These are phyloP conservation scores for Chrysochromulina tobinii DNA, from an alignment of 78 protist genomes.

Conservation along the genomic window DNA sequence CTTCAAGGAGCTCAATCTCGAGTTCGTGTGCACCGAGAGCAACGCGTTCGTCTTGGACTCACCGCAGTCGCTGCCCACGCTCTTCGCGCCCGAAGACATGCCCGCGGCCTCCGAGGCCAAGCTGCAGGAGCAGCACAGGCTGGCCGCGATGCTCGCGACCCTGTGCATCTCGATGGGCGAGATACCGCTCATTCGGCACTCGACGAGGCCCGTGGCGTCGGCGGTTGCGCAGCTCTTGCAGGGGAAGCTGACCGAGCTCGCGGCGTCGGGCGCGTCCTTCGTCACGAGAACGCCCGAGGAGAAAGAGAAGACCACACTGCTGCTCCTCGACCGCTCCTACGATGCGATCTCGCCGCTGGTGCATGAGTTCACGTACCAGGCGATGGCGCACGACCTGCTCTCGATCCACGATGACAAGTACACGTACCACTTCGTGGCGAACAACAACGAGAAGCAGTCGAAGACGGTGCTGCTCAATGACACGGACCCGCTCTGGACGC, in stretches of 20 bases:
- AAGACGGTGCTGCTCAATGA: conserved; percentile 65
- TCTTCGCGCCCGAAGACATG: conserved; percentile 3
- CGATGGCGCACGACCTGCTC: conserved; percentile 79
- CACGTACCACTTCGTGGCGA: conserved; percentile 45
- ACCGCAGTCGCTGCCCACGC: conserved; percentile 42
- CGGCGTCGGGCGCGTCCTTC: no score
- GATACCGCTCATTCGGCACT: conserved; percentile 26
- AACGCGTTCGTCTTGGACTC: not conserved
- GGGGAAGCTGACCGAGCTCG: conserved; percentile 18
- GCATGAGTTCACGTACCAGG: conserved; percentile 86
- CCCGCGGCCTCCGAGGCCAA: not conserved
- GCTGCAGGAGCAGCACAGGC: not conserved
- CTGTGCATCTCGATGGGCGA: conserved; percentile 41
- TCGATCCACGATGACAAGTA: not conserved
- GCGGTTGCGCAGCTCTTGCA: not conserved
- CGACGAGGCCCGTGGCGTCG: not conserved
- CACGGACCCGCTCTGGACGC: conserved; percentile 70
- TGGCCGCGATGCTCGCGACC: conserved; percentile 47
- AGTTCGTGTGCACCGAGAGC: conserved; percentile 42
- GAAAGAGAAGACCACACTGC: conserved; percentile 33
- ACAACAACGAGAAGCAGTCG: not conserved
- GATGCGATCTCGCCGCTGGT: conserved; percentile 82
- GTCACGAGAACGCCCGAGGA: not conserved
- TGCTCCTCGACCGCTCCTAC: conserved; percentile 70
- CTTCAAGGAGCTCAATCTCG: conserved; percentile 71